Base-by-base conservation (phyloP, 1,284 basidiomycete species). In the Boletus mariae region DNA sequence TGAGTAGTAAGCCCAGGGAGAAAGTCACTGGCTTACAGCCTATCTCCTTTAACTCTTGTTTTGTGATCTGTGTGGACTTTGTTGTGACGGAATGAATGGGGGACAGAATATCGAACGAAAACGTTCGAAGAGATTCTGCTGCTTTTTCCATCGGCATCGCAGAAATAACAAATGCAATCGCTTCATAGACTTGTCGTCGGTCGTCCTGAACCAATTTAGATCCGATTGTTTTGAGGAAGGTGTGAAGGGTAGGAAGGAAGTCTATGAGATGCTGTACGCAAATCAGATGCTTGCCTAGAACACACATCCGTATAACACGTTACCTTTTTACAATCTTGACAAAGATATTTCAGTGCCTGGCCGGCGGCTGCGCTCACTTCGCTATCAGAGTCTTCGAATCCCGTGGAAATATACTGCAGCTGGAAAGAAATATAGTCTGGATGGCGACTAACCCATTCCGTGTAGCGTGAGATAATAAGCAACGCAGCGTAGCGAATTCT, bases 261-360 rank as follows among this genome's bases (percentile, higher is more conserved):
- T 95, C 86, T 20, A 94, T 85, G 29, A 99, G 80, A 71, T 98
- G 95, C 83, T 92, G 57, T 43, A 56, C 44, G 52, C 38, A 48
- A 46, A 55, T 59, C 44, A 48, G 40, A 20, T 38, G 31, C 35
- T 41, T 8, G 28, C 32, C 26, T 26, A 41, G 23, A 35, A 48
- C 38, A 43, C 34, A 41, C 5, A 57, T 40, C 38, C 10, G 31
- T 28, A 13, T 9, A 23, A 34, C 11, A 51, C 45, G 62, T 60
- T 63, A 90, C 91, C 74, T 80, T 77, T 74, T 87, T 90, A 75
- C 97, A 99, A 71, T 99, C 97, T 70, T 97, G 91, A 73, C 97
- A 99, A 56, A 99, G 79, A 71, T 92, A 98, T 69, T 94, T 96
- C 74, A 99, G 80, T 4, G 97, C 95, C 66, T 98, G 94, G 2